Percentiles rank a stretch among this genome's conserved stretches.
These are phyloP conservation scores for Hypoxylon sp. DNA, from an alignment of 2,329 filamentous ascomycete genomes.

Conservation along the genomic window DNA sequence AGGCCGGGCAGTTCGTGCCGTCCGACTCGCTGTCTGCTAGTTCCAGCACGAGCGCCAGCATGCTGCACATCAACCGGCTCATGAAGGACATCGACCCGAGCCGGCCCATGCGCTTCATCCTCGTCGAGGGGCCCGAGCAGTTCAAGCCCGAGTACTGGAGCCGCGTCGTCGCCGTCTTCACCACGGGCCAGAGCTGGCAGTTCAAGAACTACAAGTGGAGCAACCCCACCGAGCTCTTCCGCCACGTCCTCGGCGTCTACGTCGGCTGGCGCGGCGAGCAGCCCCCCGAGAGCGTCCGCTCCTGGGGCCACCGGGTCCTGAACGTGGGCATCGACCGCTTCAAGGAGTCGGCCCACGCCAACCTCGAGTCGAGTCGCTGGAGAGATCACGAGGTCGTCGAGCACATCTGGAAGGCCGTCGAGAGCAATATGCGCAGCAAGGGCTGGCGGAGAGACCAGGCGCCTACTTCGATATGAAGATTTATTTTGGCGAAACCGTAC, in stretches of 20 bases:
- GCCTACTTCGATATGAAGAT: constrained; percentile 62
- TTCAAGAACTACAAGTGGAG: constrained; percentile 99
- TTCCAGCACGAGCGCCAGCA: constrained; percentile 74
- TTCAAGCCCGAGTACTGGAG: constrained; percentile 99
- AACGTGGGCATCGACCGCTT: constrained; percentile 87
- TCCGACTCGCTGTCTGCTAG: constrained; percentile 73
- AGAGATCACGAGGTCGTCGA: constrained; percentile 94
- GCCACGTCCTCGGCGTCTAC: constrained; percentile 86
- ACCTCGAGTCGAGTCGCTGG: constrained; percentile 71
- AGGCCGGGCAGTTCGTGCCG: constrained; percentile 83
- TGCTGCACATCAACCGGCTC: constrained; percentile 85
- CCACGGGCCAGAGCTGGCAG: constrained; percentile 97
- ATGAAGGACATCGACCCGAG: constrained; percentile 77
- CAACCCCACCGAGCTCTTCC: constrained; percentile 87
- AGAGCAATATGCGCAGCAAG: constrained; percentile 85
- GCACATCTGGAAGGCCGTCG: constrained; percentile 89
- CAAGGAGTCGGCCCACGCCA: constrained; percentile 62
- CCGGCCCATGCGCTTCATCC: constrained; percentile 88
- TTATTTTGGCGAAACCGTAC: not conserved
- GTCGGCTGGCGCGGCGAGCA: constrained; percentile 92
- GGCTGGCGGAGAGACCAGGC: constrained; percentile 83
- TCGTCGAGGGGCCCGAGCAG: constrained; percentile 91
- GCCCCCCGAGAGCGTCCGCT: constrained; percentile 79
- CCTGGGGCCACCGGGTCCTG: constrained; percentile 87
- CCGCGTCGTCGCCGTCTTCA: constrained; percentile 95